A percentile compares a stretch with the other conserved stretches of the same genome.
phyloP scores from a whole-genome alignment of 257 asterid species.

The Verbena officinalis region DNA sequence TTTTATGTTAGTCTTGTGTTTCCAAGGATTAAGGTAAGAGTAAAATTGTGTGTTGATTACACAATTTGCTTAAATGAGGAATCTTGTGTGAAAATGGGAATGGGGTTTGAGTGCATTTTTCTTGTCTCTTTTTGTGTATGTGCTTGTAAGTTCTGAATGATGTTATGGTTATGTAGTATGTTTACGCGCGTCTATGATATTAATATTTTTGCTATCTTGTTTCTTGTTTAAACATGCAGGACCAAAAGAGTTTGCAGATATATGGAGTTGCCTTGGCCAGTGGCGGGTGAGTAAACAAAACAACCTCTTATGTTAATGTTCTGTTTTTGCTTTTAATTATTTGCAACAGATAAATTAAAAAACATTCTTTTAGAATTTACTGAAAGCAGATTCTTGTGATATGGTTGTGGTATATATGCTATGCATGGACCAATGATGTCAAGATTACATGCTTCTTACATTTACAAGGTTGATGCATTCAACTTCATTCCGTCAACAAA shows the following conservation, averaged over 20 bases:
- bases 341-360: background rate
- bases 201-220: background rate
- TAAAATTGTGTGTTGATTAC: background rate
- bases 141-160: background rate
- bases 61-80: slow-evolving; percentile 8
- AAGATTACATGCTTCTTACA: background rate
- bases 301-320: slow-evolving; percentile 4
- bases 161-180: slow-evolving; percentile 4
- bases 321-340: background rate
- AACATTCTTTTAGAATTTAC: background rate
- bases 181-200: slow-evolving; percentile 9
- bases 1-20: background rate
- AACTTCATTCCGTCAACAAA: background rate
- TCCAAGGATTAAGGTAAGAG: background rate
- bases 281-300: slow-evolving; percentile 64
- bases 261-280: slow-evolving; percentile 84
- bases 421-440: background rate
- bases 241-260: slow-evolving; percentile 72
- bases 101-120: slow-evolving; percentile 12
- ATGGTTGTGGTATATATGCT: background rate
- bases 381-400: slow-evolving; percentile 3
- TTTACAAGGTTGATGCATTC: background rate
- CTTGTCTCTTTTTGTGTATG: background rate
- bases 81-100: background rate
- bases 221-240: slow-evolving; percentile 42